Percentiles rank a stretch among this genome's conserved stretches.
Evolutionary conservation across 257 asterid species (phyloP).

Genomic region (Misopates orontium): DNA sequence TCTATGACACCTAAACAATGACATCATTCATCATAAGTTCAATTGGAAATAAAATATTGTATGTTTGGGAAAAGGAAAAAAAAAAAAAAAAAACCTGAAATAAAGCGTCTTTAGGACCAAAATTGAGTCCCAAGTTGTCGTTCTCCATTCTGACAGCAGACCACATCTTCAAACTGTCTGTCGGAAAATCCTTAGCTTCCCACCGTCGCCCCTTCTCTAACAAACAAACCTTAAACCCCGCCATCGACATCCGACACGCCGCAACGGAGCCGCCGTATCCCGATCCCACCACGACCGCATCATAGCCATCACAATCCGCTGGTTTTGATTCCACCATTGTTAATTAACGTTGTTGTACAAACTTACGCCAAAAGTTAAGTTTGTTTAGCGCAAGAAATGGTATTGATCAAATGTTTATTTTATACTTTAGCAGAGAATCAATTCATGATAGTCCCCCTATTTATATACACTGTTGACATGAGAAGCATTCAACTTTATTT

Average conservation of each 20-base stretch:
- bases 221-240: slow-evolving; percentile 55
- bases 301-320: slow-evolving; percentile 32
- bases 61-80: too few relatives aligned
- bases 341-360: background rate
- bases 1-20: too few relatives aligned
- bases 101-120: slow-evolving; percentile 50
- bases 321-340: slow-evolving; percentile 27
- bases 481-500: too few relatives aligned
- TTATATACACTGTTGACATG: too few relatives aligned
- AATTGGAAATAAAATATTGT: too few relatives aligned
- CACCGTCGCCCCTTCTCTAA: slow-evolving; percentile 56
- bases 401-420: background rate
- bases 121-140: slow-evolving; percentile 29
- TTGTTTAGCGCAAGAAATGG: background rate
- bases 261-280: slow-evolving; percentile 71
- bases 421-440: background rate
- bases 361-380: background rate
- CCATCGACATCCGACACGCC: slow-evolving; percentile 55
- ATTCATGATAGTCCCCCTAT: background rate
- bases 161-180: slow-evolving; percentile 29
- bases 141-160: slow-evolving; percentile 43
- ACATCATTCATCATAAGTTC: too few relatives aligned
- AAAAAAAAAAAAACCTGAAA: slow-evolving; percentile 39
- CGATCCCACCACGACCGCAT: slow-evolving; percentile 58
- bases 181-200: slow-evolving; percentile 57